phyloP scores from a whole-genome alignment of 176 grass and related monocot genomes.

The Tillandsia fasciculata region DNA sequence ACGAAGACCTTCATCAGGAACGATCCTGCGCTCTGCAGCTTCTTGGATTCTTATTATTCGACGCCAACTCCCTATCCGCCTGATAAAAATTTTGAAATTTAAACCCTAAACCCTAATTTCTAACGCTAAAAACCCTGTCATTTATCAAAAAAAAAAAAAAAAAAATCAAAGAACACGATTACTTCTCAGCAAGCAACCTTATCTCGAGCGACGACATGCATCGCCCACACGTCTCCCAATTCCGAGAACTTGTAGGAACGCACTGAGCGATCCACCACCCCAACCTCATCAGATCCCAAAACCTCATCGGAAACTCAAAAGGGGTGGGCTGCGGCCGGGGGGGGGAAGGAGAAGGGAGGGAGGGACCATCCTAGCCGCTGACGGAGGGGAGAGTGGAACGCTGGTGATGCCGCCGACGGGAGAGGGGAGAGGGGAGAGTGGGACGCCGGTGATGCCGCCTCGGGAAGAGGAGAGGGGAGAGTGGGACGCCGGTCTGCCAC shows the following conservation, averaged over 20 bases:
- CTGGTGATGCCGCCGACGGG: too few relatives aligned
- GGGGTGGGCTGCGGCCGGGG: too few relatives aligned
- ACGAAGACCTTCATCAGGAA: slow-evolving; percentile 90
- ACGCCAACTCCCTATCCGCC: slow-evolving; percentile 74
- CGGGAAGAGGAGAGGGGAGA: too few relatives aligned
- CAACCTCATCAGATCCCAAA: not conserved
- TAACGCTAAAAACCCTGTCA: not conserved
- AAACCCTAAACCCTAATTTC: slow-evolving; percentile 18
- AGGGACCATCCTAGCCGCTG: slow-evolving; percentile 9
- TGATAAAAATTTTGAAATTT: slow-evolving; percentile 27
- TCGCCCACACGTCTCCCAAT: slow-evolving; percentile 90
- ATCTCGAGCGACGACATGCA: slow-evolving; percentile 81
- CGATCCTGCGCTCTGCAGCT: slow-evolving; percentile 70
- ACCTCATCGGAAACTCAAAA: slow-evolving; percentile 1
- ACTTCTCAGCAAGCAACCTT: slow-evolving; percentile 86
- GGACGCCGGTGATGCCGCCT: too few relatives aligned
- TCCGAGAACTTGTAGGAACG: slow-evolving; percentile 93
- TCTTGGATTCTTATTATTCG: slow-evolving; percentile 76
- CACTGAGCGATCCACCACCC: slow-evolving; percentile 35
- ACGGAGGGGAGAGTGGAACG: too few relatives aligned
- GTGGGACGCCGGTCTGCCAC: too few relatives aligned
- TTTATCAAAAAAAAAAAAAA: not conserved
- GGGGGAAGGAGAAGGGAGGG: not conserved
- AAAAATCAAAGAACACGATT: slow-evolving; percentile 5
- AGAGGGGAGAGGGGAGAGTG: too few relatives aligned